A percentile compares a stretch with the other conserved stretches of the same genome.
These are phyloP conservation scores for Eleusine coracana DNA, from an alignment of 176 grass and related monocot genomes.

Conservation along the genomic window DNA sequence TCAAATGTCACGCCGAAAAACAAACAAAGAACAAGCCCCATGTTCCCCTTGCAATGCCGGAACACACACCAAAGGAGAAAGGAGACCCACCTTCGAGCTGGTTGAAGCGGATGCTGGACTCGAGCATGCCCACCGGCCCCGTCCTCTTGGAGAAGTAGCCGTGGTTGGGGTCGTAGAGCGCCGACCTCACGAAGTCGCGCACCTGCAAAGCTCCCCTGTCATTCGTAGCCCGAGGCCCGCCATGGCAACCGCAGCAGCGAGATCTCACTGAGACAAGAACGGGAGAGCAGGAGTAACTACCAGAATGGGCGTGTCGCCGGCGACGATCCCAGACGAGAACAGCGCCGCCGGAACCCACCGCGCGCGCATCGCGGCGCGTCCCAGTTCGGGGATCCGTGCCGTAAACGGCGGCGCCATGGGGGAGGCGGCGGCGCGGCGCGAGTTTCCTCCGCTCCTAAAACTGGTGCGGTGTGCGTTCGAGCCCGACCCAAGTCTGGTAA, in stretches of 20 bases:
- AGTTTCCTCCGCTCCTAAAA: slow-evolving; percentile 10
- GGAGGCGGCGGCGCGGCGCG: background rate
- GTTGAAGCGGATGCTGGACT: slow-evolving; percentile 80
- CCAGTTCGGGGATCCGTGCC: slow-evolving; percentile 24
- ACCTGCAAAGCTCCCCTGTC: slow-evolving; percentile 55
- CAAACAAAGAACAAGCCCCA: background rate
- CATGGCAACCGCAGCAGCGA: background rate
- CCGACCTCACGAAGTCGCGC: slow-evolving; percentile 81
- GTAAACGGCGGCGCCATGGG: slow-evolving; percentile 46
- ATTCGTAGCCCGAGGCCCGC: background rate
- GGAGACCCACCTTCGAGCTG: slow-evolving; percentile 63
- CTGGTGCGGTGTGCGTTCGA: background rate
- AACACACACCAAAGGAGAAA: background rate
- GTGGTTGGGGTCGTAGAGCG: slow-evolving; percentile 76
- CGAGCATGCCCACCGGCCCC: slow-evolving; percentile 78
- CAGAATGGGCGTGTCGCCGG: slow-evolving; percentile 69
- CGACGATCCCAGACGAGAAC: slow-evolving; percentile 59
- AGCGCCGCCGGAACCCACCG: slow-evolving; percentile 23
- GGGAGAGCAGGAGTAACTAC: slow-evolving; percentile 33
- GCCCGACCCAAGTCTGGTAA: background rate
- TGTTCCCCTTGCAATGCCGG: background rate
- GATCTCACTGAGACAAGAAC: slow-evolving; percentile 24
- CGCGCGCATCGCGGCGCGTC: slow-evolving; percentile 18
- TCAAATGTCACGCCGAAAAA: slow-evolving; percentile 37
- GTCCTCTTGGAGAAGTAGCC: slow-evolving; percentile 92